Conservation (phyloP, 2,329 filamentous ascomycete genomes). For the Pseudonectria foliicola region DNA sequence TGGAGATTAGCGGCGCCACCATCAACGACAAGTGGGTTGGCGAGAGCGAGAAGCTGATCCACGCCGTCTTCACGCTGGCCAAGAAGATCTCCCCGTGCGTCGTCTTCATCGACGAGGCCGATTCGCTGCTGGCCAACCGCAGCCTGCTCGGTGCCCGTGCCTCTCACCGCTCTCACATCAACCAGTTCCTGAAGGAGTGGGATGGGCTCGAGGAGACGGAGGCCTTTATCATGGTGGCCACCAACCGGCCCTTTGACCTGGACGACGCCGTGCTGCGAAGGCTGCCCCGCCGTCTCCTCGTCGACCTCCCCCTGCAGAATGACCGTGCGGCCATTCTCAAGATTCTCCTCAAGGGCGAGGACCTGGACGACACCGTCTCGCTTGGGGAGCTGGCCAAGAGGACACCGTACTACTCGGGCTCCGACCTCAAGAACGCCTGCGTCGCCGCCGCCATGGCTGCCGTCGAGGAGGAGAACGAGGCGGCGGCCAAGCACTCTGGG, state of each 20-base stretch:
- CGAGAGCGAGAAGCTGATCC: conserved; percentile 92
- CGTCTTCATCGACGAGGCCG: conserved; percentile 95
- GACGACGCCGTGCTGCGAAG: conserved; percentile 81
- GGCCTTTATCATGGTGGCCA: conserved; percentile 97
- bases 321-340: conserved; percentile 63
- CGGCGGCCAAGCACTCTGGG: conserved; percentile 30
- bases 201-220: conserved; percentile 77
- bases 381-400: conserved; percentile 55
- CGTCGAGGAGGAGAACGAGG: conserved; percentile 62
- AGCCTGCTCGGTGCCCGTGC: conserved; percentile 57
- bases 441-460: conserved; percentile 74
- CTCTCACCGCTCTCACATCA: conserved; percentile 82
- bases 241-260: conserved; percentile 89
- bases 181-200: conserved; percentile 96
- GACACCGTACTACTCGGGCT: conserved; percentile 74
- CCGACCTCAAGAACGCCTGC: conserved; percentile 75
- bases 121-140: conserved; percentile 80
- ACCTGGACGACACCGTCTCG: conserved; percentile 52
- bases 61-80: conserved; percentile 83
- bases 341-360: conserved; percentile 65
- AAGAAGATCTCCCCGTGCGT: conserved; percentile 88
- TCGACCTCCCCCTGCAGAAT: conserved; percentile 61
- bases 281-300: conserved; percentile 63
- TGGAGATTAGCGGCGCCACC: conserved; percentile 84
- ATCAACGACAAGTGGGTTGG: conserved; percentile 97